Base-by-base conservation (phyloP, 2,329 filamentous ascomycete species). In the Venturia oleaginea region DNA sequence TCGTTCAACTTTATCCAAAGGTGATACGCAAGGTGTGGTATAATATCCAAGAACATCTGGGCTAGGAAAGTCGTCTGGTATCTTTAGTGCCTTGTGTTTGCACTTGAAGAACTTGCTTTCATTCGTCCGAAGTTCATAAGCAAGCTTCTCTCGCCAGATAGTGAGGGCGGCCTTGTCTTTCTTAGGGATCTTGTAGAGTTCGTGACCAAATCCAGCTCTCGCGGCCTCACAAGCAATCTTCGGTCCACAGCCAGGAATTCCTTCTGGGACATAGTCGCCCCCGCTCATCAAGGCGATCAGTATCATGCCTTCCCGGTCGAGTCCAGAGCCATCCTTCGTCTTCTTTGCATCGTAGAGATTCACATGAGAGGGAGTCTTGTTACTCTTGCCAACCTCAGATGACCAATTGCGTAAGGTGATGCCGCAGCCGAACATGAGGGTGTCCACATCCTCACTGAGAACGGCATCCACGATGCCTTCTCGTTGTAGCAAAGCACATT, bases 361-460 rank as follows among this genome's bases (percentile, higher is more conserved):
- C 63, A 97, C 88, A 71, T 97, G 94, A 0, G 93, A 97, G 0
- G 92, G 90, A 0, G 78, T 79, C 67, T 88, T 89, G 69, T 81
- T 54, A 32, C 59, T 65, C 59, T 42, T 62, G 55, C 79, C 82
- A 15, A 81, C 82, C 72, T 95, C 91, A 3, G 89, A 83, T 0
- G 90, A 90, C 87, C 91, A 97, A 70, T 91, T 93, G 61, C 91
- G 84, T 51, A 97, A 77, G 0, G 89, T 93, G 43, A 85, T 77
- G 0, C 84, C 86, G 67, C 91, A 94, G 1, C 94, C 94, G 77
- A 97, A 97, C 93, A 97, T 97, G 70, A 97, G 84, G 1, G 93
- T 94, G 73, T 99, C 94, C 54, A 97, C 92, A 79, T 99, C 94
- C 74, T 99, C 92, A 74, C 91, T 97, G 70, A 99, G 80, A 1